Percentiles rank a stretch among this genome's conserved stretches.
Evolutionary conservation across 495 filamentous ascomycete species (phyloP).

Genomic region (Sabuloglossum arenarium): DNA sequence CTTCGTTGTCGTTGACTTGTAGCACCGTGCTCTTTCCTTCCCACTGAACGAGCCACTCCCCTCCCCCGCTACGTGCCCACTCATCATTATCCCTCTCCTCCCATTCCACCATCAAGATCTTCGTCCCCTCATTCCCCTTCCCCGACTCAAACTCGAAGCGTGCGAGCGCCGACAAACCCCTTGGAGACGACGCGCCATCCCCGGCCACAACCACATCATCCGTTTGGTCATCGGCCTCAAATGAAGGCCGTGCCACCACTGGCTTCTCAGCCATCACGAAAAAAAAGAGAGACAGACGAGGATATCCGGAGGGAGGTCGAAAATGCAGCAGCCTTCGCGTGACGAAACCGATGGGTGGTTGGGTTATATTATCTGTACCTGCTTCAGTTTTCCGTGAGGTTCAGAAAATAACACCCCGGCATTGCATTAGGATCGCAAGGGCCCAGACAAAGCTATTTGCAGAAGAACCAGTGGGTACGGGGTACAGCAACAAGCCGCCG

Average conservation of each 20-base stretch:
- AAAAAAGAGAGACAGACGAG: not conserved
- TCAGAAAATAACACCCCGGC: not conserved
- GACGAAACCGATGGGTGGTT: not conserved
- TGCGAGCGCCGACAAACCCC: slow-evolving; percentile 29
- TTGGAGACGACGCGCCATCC: not conserved
- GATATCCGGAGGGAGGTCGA: not conserved
- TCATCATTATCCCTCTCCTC: slow-evolving; percentile 21
- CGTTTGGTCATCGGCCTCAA: not conserved
- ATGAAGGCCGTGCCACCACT: not conserved
- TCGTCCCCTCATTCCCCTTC: slow-evolving; percentile 58
- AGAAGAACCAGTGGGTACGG: not conserved
- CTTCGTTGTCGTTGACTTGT: slow-evolving; percentile 36
- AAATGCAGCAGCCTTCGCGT: too few relatives aligned
- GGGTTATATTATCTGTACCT: not conserved
- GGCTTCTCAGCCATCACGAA: not conserved
- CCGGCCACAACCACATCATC: not conserved
- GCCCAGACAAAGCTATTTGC: not conserved
- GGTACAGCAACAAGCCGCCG: not conserved
- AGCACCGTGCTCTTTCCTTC: slow-evolving; percentile 45
- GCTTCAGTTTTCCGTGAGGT: not conserved
- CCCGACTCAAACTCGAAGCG: slow-evolving; percentile 70
- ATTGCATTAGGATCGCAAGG: too few relatives aligned
- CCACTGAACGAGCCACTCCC: slow-evolving; percentile 57
- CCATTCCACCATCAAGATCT: slow-evolving; percentile 75
- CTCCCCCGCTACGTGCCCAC: slow-evolving; percentile 13